Conservation (phyloP, 148 eudicot genomes). For the Camellia sinensis region DNA sequence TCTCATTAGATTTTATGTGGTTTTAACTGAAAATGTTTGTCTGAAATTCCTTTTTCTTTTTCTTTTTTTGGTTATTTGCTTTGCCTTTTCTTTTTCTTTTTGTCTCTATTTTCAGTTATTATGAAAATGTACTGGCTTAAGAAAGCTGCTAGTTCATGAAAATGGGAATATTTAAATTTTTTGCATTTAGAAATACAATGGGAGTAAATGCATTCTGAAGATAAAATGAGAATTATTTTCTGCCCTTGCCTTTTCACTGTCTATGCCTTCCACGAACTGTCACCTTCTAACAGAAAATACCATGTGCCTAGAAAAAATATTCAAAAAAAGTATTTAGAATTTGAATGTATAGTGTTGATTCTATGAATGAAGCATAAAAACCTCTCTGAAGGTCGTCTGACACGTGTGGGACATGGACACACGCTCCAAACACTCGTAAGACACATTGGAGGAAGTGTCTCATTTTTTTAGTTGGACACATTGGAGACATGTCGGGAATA, state of each 20-base stretch:
- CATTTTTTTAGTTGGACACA: no score
- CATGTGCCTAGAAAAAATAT: no score
- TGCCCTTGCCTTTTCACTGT: neutral
- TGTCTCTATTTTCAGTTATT: neutral
- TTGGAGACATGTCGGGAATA: no score
- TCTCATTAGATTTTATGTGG: neutral
- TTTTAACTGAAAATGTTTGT: neutral
- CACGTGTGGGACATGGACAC: no score
- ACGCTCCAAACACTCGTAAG: no score
- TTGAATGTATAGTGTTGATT: no score
- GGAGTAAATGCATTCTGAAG: neutral
- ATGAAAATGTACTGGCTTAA: slow-evolving; percentile 15
- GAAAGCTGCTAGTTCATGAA: slow-evolving; percentile 16
- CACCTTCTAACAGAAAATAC: no score
- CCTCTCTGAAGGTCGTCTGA: no score
- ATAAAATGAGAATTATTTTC: neutral
- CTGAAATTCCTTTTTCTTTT: neutral
- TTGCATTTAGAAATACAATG: slow-evolving; percentile 9
- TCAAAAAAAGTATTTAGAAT: no score
- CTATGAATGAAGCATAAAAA: no score
- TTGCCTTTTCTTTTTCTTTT: neutral
- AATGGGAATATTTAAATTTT: slow-evolving; percentile 13
- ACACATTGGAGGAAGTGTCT: no score
- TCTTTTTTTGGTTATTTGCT: neutral
- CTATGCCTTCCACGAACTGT: neutral